phyloP scores from a whole-genome alignment of 164 flowering plant genomes.

The Magnolia officinalis region DNA sequence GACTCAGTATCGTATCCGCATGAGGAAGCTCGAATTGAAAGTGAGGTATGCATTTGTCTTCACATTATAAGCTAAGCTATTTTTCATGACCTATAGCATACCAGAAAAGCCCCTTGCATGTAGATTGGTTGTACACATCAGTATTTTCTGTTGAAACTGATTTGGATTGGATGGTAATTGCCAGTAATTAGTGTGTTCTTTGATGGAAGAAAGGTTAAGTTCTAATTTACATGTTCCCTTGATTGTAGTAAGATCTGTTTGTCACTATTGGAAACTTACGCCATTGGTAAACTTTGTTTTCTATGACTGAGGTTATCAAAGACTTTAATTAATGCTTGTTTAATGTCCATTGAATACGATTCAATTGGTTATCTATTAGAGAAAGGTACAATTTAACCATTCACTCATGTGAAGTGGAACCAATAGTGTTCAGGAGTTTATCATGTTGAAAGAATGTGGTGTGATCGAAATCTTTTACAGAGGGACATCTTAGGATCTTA shows the following conservation, averaged over 20 bases:
- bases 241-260: not conserved
- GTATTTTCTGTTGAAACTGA: not conserved
- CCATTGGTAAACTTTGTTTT: too few relatives aligned
- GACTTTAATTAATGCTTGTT: not conserved
- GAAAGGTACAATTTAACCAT: too few relatives aligned
- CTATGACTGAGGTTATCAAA: too few relatives aligned
- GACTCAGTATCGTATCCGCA: constrained; percentile 93
- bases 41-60: constrained; percentile 50
- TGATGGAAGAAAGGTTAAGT: not conserved
- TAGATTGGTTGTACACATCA: not conserved
- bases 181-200: not conserved
- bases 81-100: not conserved
- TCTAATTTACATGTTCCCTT: not conserved
- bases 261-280: too few relatives aligned
- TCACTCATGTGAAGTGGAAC: too few relatives aligned
- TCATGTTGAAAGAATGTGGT: too few relatives aligned
- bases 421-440: too few relatives aligned
- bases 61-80: not conserved
- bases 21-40: constrained; percentile 90
- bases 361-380: not conserved
- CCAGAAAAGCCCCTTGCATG: not conserved
- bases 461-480: too few relatives aligned
- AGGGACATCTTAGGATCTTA: too few relatives aligned
- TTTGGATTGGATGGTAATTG: not conserved
- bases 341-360: not conserved